A percentile compares a stretch with the other conserved stretches of the same genome.
These are phyloP conservation scores for Ophiosphaerella korrae DNA, from an alignment of 2,329 filamentous ascomycete genomes.

Conservation along the genomic window DNA sequence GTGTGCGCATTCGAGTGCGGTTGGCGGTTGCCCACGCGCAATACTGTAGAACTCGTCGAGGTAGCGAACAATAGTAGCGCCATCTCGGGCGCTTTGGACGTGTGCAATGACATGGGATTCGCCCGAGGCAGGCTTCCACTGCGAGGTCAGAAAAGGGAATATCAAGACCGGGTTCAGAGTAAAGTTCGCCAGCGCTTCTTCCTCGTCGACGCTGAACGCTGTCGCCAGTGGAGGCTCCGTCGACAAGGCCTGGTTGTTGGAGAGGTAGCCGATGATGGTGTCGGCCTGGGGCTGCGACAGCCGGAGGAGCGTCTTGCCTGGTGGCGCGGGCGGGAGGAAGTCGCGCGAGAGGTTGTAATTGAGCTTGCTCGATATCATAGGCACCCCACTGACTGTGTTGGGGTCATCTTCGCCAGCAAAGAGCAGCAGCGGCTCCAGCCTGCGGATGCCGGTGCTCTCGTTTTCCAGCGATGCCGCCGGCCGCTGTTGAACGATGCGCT, in stretches of 20 bases:
- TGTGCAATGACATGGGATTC: conserved; percentile 7
- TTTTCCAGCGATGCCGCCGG: conserved; percentile 11
- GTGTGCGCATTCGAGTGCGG: conserved; percentile 10
- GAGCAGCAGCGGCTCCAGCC: conserved; percentile 9
- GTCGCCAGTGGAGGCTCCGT: conserved; percentile 6
- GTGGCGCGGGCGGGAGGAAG: conserved; percentile 6
- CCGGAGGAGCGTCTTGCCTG: conserved; percentile 2
- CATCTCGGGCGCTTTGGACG: conserved; percentile 5
- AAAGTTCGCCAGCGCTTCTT: conserved; percentile 8
- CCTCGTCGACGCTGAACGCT: conserved; percentile 7
- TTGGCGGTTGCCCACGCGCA: conserved; percentile 2
- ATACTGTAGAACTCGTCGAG: conserved; percentile 11
- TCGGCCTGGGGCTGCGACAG: conserved; percentile 10
- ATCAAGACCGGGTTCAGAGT: conserved; percentile 8
- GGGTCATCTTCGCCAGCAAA: conserved; percentile 14
- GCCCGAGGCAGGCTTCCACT: conserved; percentile 6
- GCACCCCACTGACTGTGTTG: conserved; percentile 1
- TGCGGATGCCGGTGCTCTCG: conserved; percentile 10
- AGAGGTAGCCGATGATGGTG: conserved; percentile 11
- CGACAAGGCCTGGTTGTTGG: conserved; percentile 4
- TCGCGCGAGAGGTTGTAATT: conserved; percentile 4
- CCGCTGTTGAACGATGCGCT: conserved; percentile 11
- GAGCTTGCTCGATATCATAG: conserved; percentile 11
- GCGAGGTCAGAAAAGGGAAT: conserved; percentile 4
- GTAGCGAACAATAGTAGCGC: conserved; percentile 9